These are phyloP conservation scores for Dryas octopetala DNA, from an alignment of 306 rosid genomes.

Conservation along the genomic window DNA sequence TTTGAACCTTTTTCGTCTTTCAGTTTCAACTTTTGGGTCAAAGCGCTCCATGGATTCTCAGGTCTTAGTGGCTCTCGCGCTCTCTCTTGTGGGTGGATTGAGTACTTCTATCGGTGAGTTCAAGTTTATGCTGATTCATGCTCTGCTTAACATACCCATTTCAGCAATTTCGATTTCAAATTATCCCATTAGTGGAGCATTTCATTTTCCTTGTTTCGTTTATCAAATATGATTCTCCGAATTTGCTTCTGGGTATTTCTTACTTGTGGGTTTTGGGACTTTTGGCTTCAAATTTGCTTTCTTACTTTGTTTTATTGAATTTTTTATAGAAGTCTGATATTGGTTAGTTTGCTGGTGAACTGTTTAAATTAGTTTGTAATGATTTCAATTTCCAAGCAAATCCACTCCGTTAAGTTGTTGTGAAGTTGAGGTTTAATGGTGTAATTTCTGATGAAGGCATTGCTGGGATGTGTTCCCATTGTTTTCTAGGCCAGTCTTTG, in stretches of 20 bases:
- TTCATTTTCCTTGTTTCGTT: constrained; percentile 3
- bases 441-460: background rate
- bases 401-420: background rate
- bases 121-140: background rate
- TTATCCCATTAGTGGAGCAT: background rate
- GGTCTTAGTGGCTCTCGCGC: constrained; percentile 82
- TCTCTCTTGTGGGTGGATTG: constrained; percentile 86
- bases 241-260: constrained; percentile 3
- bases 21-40: constrained; percentile 5
- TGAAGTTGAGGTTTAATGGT: constrained; percentile 1
- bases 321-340: background rate
- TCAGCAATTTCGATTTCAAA: constrained; percentile 1
- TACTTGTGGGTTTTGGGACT: background rate
- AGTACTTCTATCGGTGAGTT: constrained; percentile 83
- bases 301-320: constrained; percentile 7
- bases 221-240: background rate
- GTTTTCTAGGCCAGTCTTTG: background rate
- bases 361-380: background rate
- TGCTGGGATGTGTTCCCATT: background rate
- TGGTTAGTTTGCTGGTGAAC: background rate
- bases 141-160: constrained; percentile 19
- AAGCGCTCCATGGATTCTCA: constrained; percentile 70
- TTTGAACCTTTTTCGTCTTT: background rate
- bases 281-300: background rate
- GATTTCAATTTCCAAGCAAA: background rate